phyloP scores from a whole-genome alignment of 2,329 filamentous ascomycete genomes.

The Hypoxylon sp. region DNA sequence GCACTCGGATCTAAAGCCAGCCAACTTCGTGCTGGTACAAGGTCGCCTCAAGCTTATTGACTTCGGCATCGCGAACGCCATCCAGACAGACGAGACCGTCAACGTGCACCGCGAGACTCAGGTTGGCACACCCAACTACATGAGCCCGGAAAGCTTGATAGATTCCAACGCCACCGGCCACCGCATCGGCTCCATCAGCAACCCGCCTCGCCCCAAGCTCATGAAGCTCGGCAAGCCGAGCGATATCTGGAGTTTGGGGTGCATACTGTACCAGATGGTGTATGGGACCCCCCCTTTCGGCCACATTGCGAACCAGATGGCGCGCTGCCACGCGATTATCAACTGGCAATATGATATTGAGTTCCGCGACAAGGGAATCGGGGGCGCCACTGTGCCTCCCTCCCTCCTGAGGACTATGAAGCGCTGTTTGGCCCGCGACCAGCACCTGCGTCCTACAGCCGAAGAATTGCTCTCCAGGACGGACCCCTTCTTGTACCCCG shows the following conservation, averaged over 20 bases:
- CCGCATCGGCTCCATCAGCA: slow-evolving; percentile 52
- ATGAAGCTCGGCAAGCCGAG: slow-evolving; percentile 97
- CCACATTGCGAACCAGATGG: slow-evolving; percentile 89
- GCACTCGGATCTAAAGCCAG: slow-evolving; percentile 96
- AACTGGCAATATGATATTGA: slow-evolving; percentile 82
- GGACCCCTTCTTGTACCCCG: slow-evolving; percentile 76
- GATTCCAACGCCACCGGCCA: slow-evolving; percentile 77
- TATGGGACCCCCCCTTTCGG: slow-evolving; percentile 97
- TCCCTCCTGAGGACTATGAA: slow-evolving; percentile 74
- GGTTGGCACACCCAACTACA: slow-evolving; percentile 97
- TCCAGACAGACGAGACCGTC: slow-evolving; percentile 94
- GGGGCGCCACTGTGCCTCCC: slow-evolving; percentile 72
- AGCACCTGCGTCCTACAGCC: slow-evolving; percentile 74
- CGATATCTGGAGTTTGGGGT: slow-evolving; percentile 96
- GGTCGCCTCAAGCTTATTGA: slow-evolving; percentile 96
- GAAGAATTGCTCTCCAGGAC: slow-evolving; percentile 71
- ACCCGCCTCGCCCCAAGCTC: slow-evolving; percentile 72
- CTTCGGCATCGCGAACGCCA: slow-evolving; percentile 98
- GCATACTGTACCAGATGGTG: slow-evolving; percentile 97
- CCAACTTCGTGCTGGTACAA: slow-evolving; percentile 94
- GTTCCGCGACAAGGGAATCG: slow-evolving; percentile 78
- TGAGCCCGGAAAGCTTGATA: slow-evolving; percentile 94
- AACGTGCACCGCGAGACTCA: slow-evolving; percentile 97
- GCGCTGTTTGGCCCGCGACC: slow-evolving; percentile 74
- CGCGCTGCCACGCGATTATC: slow-evolving; percentile 88